Evolutionary conservation across 1,139 yeast genomes (phyloP), one percentile per base, ranked within the genome.

Genomic region (Geotrichum australiense): DNA sequence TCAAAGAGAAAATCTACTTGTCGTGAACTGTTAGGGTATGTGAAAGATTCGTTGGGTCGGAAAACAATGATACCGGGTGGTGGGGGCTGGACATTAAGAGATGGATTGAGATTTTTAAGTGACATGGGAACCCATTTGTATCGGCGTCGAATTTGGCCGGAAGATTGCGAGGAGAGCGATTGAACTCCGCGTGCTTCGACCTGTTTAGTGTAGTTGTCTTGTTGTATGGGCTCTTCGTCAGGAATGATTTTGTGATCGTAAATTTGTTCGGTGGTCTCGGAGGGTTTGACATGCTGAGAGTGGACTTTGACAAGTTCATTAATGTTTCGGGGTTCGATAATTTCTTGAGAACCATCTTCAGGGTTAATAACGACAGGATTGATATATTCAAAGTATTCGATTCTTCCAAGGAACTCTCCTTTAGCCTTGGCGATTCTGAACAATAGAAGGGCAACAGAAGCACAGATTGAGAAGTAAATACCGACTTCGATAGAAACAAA

Each of bases 31-130:
- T 87, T 87, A 40, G 94, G 80, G 63, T 86, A 87, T 1, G 84
- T 74, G 62, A 84, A 83, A 7, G 87, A 69, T 55, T 87, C 96
- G 28, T 78, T 67, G 37, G 94, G 85, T 55, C 93, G 74, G 68
- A 81, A 87, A 4, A 87, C 94, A 47, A 87, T 56, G 12, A 87
- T 89, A 19, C 96, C 96, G 1, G 91, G 87, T 27, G 96, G 96
- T 15, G 97, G 95, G 2, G 87, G 82, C 25, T 61, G 61, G 6
- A 89, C 75, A 2, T 65, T 58, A 22, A 86, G 64, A 21, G 71
- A 73, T 3, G 72, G 65, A 58, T 87, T 84, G 47, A 84, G 58
- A 51, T 70, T 69, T 25, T 66, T 64, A 46, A 75, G 72, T 35
- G 73, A 66, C 43, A 81, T 65, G 23, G 96, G 94, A 30, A 87